Evolutionary conservation across 768 basidiomycete species (phyloP).

Genomic region (Lentinula guzmanii): DNA sequence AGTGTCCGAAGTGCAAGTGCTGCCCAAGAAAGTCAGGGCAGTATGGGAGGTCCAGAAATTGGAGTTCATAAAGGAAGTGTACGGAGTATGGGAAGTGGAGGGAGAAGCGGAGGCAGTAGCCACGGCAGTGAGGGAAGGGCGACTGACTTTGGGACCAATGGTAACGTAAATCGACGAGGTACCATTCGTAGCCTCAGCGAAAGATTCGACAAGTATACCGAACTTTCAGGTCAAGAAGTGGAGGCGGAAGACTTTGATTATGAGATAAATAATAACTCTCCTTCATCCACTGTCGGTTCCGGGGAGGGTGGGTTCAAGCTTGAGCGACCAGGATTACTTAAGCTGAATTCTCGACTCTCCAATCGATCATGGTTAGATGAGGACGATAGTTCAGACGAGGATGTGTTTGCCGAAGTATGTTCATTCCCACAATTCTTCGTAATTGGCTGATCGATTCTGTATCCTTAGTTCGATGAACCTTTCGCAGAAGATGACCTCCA

Average conservation of each 20-base stretch:
- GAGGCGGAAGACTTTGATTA: constrained; percentile 71
- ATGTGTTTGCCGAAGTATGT: constrained; percentile 89
- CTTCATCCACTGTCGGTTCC: neutral
- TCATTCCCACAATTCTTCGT: neutral
- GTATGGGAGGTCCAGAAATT: constrained; percentile 14
- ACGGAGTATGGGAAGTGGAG: neutral
- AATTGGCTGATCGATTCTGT: neutral
- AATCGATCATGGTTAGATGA: constrained; percentile 70
- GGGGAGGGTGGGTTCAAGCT: neutral
- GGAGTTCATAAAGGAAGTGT: constrained; percentile 15
- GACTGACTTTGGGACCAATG: neutral
- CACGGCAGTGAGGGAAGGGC: neutral
- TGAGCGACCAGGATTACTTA: constrained; percentile 41
- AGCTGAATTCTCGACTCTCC: constrained; percentile 81
- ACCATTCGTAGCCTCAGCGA: constrained; percentile 59
- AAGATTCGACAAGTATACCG: constrained; percentile 72
- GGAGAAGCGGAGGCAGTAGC: neutral
- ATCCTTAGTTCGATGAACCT: constrained; percentile 78
- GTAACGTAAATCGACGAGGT: neutral
- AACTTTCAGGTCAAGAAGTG: constrained; percentile 18
- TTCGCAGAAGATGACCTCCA: constrained; percentile 91
- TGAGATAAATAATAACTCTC: constrained; percentile 50
- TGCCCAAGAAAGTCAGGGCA: neutral
- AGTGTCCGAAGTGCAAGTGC: neutral
- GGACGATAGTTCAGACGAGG: constrained; percentile 83